Conservation (phyloP, 1,284 basidiomycete species). For the Ceratobasidium sp. region DNA sequence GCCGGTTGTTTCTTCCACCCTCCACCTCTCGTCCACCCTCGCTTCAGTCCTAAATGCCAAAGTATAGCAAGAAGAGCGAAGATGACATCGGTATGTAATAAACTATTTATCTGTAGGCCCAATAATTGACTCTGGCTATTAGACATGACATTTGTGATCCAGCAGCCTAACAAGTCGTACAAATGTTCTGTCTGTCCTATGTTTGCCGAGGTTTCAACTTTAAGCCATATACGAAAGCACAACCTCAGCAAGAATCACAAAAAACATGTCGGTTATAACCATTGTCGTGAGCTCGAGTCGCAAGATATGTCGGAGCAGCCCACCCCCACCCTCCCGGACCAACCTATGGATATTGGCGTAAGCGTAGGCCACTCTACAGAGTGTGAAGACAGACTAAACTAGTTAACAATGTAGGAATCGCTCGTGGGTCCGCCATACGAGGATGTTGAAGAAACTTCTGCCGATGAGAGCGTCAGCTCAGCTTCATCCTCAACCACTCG, state of each 20-base stretch:
- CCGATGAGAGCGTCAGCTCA: not conserved
- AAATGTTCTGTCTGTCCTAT: not conserved
- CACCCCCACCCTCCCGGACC: not conserved
- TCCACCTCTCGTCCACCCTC: not conserved
- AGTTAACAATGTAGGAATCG: not conserved
- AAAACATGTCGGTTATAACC: not conserved
- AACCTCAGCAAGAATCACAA: not conserved
- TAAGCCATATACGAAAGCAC: not conserved
- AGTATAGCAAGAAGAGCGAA: not conserved
- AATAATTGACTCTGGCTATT: not conserved
- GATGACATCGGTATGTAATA: not conserved
- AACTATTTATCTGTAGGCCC: not conserved
- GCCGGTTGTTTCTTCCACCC: not conserved
- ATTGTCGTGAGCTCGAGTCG: not conserved
- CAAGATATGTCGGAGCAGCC: not conserved
- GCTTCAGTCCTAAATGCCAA: not conserved
- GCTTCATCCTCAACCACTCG: not conserved
- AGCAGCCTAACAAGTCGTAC: not conserved
- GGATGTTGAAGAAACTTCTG: not conserved
- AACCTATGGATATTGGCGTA: not conserved
- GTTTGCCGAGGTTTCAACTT: not conserved
- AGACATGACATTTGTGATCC: not conserved
- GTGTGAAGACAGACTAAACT: not conserved
- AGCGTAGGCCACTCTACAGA: not conserved
- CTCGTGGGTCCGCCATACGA: not conserved